Evolutionary conservation across 768 basidiomycete genomes (phyloP).

Genomic region (Leccinum pellstonianum): DNA sequence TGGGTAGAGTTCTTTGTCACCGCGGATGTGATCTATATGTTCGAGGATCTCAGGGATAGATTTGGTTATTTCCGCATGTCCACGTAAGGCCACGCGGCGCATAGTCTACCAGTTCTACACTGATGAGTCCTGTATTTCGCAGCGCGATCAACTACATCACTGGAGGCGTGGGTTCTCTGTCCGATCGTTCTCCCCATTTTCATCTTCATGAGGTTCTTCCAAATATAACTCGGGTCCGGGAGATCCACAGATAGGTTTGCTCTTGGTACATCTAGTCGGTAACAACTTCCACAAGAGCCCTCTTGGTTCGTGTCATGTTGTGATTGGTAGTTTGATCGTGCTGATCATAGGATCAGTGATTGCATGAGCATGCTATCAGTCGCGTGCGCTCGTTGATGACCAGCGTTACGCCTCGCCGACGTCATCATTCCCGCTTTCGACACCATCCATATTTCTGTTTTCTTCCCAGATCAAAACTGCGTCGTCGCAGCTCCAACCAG

Average conservation of each 20-base stretch:
- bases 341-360: slow-evolving; percentile 52
- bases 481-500: too few relatives aligned
- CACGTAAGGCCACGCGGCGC: slow-evolving; percentile 53
- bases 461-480: too few relatives aligned
- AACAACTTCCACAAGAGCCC: slow-evolving; percentile 92
- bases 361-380: slow-evolving; percentile 60
- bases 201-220: slow-evolving; percentile 93
- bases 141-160: slow-evolving; percentile 88
- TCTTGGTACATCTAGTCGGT: slow-evolving; percentile 94
- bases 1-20: slow-evolving; percentile 96
- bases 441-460: too few relatives aligned
- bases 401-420: slow-evolving; percentile 67
- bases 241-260: slow-evolving; percentile 96
- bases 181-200: slow-evolving; percentile 87
- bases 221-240: slow-evolving; percentile 95
- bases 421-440: too few relatives aligned
- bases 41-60: slow-evolving; percentile 98
- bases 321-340: neutral
- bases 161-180: slow-evolving; percentile 82
- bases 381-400: slow-evolving; percentile 90
- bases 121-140: slow-evolving; percentile 8
- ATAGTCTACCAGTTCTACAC: slow-evolving; percentile 4
- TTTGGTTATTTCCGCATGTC: slow-evolving; percentile 95
- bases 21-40: slow-evolving; percentile 91
- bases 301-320: slow-evolving; percentile 51